Base-by-base conservation (phyloP, 2,329 filamentous ascomycete species). In the Thelonectria blattea region DNA sequence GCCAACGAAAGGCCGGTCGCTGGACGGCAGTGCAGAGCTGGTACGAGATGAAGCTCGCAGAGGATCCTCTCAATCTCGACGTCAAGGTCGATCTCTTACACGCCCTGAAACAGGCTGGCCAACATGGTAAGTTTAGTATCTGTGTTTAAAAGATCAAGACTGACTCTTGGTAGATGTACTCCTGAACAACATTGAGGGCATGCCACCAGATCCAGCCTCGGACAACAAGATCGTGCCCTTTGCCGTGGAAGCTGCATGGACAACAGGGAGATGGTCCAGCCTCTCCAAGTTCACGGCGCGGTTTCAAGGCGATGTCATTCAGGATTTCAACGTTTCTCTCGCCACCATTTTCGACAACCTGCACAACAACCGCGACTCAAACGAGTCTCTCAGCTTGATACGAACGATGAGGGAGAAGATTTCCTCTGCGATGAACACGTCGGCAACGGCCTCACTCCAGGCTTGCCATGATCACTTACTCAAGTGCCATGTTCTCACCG, bases 11-110 rank as follows among this genome's bases (percentile, higher is more conserved):
- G 75, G 91, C 93, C 18, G 95, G 95, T 4, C 85, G 93, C 63
- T 99, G 95, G 93, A 89, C 91, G 15, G 92, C 94, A 52, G 95
- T 93, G 22, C 95, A 98, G 77, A 96, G 92, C 64, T 99, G 96
- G 95, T 98, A 97, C 75, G 93, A 99, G 73, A 88, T 97, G 65
- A 89, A 93, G 64, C 82, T 98, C 34, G 89, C 91, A 3, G 88
- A 95, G 68, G 84, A 90, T 47, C 93, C 94, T 0, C 82, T 89
- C 54, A 89, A 96, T 71, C 74, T 85, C 17, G 90, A 96, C 58
- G 83, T 91, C 12, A 93, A 97, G 73, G 82, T 91, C 58, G 91
- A 96, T 68, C 83, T 99, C 37, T 80, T 99, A 55, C 91, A 88
- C 30, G 98, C 95, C 69, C 81, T 99, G 10, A 93, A 93, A 72